A percentile compares a stretch with the other conserved stretches of the same genome.
Evolutionary conservation across 225 moss, liverwort and hornwort species (phyloP).

Genomic region (Climacium dendroides): DNA sequence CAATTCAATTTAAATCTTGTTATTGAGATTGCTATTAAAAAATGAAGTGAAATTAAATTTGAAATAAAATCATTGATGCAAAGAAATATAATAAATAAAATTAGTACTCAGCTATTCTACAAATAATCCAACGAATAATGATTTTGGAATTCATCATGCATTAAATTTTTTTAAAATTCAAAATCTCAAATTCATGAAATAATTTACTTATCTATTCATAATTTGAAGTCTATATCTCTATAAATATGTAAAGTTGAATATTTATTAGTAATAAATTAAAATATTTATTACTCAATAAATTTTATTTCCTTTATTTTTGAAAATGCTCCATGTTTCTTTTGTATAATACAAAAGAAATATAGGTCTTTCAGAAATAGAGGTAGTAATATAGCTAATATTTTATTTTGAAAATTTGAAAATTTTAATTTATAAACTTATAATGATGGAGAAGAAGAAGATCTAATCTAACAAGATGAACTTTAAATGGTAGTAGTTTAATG

Average conservation of each 20-base stretch:
- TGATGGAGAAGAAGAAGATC: fast-evolving
- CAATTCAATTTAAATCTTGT: fast-evolving
- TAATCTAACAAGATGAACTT: neutral
- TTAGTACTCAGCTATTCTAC: fast-evolving
- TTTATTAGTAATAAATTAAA: neutral
- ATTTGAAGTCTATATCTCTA: neutral
- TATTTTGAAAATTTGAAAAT: too few relatives aligned
- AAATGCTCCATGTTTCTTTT: too few relatives aligned
- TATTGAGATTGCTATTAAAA: fast-evolving
- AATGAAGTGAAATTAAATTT: neutral
- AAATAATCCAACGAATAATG: fast-evolving
- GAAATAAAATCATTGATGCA: too few relatives aligned
- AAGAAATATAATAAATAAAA: neutral
- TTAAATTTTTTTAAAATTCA: too few relatives aligned
- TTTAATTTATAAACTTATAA: fast-evolving
- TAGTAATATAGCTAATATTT: too few relatives aligned
- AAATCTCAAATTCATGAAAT: too few relatives aligned
- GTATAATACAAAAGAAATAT: too few relatives aligned
- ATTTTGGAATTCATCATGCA: too few relatives aligned
- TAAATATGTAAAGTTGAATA: neutral
- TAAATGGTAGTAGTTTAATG: neutral
- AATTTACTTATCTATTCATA: too few relatives aligned
- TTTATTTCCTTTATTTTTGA: too few relatives aligned
- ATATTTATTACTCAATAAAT: neutral
- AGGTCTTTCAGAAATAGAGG: too few relatives aligned